phyloP scores from a whole-genome alignment of 106 monocot genomes.

The Acorus calamus region DNA sequence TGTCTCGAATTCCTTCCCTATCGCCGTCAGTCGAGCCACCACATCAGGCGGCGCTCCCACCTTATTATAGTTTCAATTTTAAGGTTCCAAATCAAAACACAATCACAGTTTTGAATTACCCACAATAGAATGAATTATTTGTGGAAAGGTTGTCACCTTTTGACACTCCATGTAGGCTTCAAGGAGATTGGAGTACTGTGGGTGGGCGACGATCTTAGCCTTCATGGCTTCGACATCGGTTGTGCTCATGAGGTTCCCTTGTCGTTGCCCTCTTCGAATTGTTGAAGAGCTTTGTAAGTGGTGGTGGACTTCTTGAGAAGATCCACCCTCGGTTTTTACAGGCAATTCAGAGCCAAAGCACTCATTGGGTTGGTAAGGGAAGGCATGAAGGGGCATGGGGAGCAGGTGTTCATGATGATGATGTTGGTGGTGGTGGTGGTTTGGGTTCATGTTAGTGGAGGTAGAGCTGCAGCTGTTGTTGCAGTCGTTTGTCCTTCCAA shows the following conservation, averaged over 20 bases:
- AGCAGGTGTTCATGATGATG: slow-evolving; percentile 9
- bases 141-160: slow-evolving; percentile 32
- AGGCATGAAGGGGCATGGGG: slow-evolving; percentile 4
- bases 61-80: slow-evolving; percentile 17
- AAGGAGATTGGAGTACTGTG: slow-evolving; percentile 72
- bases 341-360: background rate
- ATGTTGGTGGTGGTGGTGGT: slow-evolving; percentile 18
- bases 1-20: slow-evolving; percentile 35
- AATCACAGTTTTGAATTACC: background rate
- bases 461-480: background rate
- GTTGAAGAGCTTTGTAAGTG: slow-evolving; percentile 2
- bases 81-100: background rate
- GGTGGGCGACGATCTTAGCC: slow-evolving; percentile 91
- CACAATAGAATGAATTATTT: too few relatives aligned
- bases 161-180: slow-evolving; percentile 89
- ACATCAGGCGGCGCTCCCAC: slow-evolving; percentile 91
- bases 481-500: background rate
- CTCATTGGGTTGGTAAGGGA: background rate
- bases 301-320: slow-evolving; percentile 7
- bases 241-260: slow-evolving; percentile 3
- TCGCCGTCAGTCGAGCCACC: slow-evolving; percentile 39
- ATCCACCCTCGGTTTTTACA: slow-evolving; percentile 18
- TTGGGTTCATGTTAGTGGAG: background rate
- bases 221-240: slow-evolving; percentile 49
- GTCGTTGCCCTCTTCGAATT: slow-evolving; percentile 9